These are phyloP conservation scores for Phialocephala subalpina DNA, from an alignment of 2,329 filamentous ascomycete species.

Conservation along the genomic window DNA sequence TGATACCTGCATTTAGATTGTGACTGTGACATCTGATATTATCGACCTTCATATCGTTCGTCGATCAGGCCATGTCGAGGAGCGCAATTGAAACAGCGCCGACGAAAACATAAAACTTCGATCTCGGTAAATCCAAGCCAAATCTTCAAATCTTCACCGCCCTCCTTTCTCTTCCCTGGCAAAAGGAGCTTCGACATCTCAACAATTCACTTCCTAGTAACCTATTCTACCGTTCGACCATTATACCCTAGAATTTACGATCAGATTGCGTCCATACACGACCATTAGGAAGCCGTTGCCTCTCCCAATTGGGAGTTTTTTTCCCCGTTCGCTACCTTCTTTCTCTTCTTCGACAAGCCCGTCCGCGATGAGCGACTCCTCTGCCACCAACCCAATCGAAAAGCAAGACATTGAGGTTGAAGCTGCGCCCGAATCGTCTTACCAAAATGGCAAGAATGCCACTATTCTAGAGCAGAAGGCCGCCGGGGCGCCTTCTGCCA, in stretches of 20 bases:
- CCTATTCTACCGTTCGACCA: slow-evolving; percentile 23
- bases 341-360: slow-evolving; percentile 3
- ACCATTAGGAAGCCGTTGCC: slow-evolving; percentile 28
- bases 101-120: not conserved
- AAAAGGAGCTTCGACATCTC: slow-evolving; percentile 21
- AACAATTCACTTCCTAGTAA: slow-evolving; percentile 29
- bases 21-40: not conserved
- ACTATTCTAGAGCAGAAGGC: slow-evolving; percentile 28
- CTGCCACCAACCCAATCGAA: slow-evolving; percentile 19
- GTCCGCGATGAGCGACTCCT: slow-evolving; percentile 32
- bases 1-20: not conserved
- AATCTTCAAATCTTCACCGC: too few species aligned
- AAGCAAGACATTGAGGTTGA: slow-evolving; percentile 29
- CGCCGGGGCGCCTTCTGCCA: slow-evolving; percentile 11
- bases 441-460: slow-evolving; percentile 30
- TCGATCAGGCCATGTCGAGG: slow-evolving; percentile 16
- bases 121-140: not conserved
- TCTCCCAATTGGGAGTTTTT: slow-evolving; percentile 30
- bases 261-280: slow-evolving; percentile 13
- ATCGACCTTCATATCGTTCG: slow-evolving; percentile 15
- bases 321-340: slow-evolving; percentile 19
- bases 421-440: slow-evolving; percentile 30
- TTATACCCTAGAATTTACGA: slow-evolving; percentile 34
- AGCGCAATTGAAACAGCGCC: not conserved
- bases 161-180: slow-evolving; percentile 22